Conservation (phyloP, 768 basidiomycete species). For the Russula emetica region DNA sequence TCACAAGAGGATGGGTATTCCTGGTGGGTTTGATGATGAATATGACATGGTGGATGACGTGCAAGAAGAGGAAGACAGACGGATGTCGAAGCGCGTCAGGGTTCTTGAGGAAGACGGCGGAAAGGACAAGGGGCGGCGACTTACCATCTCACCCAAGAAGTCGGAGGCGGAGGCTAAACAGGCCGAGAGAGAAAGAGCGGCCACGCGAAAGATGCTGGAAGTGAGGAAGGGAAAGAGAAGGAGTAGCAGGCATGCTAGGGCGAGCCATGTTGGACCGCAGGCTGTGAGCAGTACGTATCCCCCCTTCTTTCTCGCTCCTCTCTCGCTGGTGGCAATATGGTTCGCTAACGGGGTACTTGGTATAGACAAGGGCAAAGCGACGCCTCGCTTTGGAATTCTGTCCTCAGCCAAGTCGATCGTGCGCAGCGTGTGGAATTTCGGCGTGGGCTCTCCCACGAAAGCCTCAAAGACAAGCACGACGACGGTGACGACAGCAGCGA, state of each 20-base stretch:
- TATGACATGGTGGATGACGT: constrained; percentile 39
- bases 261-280: constrained; percentile 37
- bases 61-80: constrained; percentile 38
- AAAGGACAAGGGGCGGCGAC: constrained; percentile 35
- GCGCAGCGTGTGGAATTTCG: constrained; percentile 68
- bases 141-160: constrained; percentile 35
- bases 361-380: constrained; percentile 38
- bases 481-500: constrained; percentile 23
- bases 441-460: constrained; percentile 35
- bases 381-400: constrained; percentile 65
- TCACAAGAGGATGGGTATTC: constrained; percentile 42
- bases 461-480: constrained; percentile 30
- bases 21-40: constrained; percentile 56
- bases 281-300: constrained; percentile 26
- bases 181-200: constrained; percentile 49
- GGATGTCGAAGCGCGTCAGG: constrained; percentile 45
- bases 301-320: constrained; percentile 22
- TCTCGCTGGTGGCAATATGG: background rate
- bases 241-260: constrained; percentile 46
- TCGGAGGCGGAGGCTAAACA: constrained; percentile 28
- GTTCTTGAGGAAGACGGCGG: constrained; percentile 37
- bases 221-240: constrained; percentile 61
- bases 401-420: constrained; percentile 66
- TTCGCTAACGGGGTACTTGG: background rate
- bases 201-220: constrained; percentile 60